These are phyloP conservation scores for Coemansia sp. DNA, from an alignment of 192 early-diverging fungal genomes.

Conservation along the genomic window DNA sequence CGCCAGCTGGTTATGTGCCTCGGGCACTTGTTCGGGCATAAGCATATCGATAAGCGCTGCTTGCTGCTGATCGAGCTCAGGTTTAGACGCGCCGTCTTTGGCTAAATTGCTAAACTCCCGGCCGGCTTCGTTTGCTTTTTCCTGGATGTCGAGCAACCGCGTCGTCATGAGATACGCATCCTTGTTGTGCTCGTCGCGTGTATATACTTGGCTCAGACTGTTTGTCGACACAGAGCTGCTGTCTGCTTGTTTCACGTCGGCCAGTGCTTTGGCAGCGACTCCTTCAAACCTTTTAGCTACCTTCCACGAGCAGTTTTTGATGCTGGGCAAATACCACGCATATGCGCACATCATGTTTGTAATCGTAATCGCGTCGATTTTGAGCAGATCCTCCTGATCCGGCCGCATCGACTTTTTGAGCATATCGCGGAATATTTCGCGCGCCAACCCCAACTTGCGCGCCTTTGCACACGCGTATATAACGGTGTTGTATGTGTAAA, in stretches of 20 bases:
- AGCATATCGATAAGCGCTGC: conserved; percentile 35
- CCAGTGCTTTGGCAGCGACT: conserved; percentile 38
- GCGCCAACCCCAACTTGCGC: conserved; percentile 69
- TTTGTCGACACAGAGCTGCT: background rate
- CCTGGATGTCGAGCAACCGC: conserved; percentile 30
- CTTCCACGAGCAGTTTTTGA: conserved; percentile 46
- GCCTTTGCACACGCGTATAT: conserved; percentile 72
- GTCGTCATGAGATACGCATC: conserved; percentile 8
- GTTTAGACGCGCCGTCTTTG: conserved; percentile 11
- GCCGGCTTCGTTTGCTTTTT: conserved; percentile 22
- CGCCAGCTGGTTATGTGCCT: conserved; percentile 23
- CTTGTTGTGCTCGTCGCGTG: conserved; percentile 12
- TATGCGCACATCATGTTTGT: conserved; percentile 72
- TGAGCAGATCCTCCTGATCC: conserved; percentile 46
- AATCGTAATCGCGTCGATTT: conserved; percentile 62
- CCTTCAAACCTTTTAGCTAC: conserved; percentile 32
- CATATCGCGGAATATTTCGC: conserved; percentile 63
- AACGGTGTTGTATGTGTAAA: conserved; percentile 79
- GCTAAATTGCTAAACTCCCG: background rate
- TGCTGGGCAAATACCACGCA: conserved; percentile 46
- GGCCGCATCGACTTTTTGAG: conserved; percentile 49
- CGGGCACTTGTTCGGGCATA: conserved; percentile 44
- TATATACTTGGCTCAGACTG: conserved; percentile 3
- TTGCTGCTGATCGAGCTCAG: conserved; percentile 7
- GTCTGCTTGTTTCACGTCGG: conserved; percentile 19